A percentile compares a stretch with the other conserved stretches of the same genome.
Conservation (phyloP, 192 early-diverging fungal species). For the Backusella australiensis region DNA sequence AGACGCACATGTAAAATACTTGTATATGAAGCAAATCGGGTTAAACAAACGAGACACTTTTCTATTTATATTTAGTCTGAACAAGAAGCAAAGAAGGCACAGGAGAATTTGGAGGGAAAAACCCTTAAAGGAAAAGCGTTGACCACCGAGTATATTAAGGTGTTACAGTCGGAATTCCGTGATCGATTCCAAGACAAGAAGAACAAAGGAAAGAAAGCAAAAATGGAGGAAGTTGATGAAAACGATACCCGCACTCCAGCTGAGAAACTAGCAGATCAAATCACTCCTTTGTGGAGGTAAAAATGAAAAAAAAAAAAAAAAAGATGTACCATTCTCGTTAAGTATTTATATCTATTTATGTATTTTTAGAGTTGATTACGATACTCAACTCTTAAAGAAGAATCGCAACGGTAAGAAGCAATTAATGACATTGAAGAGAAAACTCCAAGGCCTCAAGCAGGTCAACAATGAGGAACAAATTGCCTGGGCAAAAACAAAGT, state of each 20-base stretch:
- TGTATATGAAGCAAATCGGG: background rate
- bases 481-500: conserved; percentile 41
- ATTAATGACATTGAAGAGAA: conserved; percentile 22
- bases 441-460: conserved; percentile 14
- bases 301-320: background rate
- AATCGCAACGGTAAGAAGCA: conserved; percentile 14
- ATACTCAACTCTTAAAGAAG: conserved; percentile 57
- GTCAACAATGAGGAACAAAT: conserved; percentile 12
- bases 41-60: background rate
- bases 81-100: conserved; percentile 16
- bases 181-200: conserved; percentile 21
- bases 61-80: conserved; percentile 15
- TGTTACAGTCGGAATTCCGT: conserved; percentile 9
- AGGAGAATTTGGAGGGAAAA: conserved; percentile 14
- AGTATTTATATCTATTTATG: background rate
- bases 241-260: conserved; percentile 50
- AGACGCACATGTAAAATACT: background rate
- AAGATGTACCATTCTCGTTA: background rate
- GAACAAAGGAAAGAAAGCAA: conserved; percentile 55
- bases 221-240: conserved; percentile 2
- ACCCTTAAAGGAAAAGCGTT: conserved; percentile 18
- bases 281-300: conserved; percentile 66
- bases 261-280: conserved; percentile 66
- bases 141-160: conserved; percentile 10
- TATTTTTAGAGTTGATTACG: conserved; percentile 46